Base-by-base conservation (phyloP, 2,329 filamentous ascomycete species). In the Elsinoe australis region DNA sequence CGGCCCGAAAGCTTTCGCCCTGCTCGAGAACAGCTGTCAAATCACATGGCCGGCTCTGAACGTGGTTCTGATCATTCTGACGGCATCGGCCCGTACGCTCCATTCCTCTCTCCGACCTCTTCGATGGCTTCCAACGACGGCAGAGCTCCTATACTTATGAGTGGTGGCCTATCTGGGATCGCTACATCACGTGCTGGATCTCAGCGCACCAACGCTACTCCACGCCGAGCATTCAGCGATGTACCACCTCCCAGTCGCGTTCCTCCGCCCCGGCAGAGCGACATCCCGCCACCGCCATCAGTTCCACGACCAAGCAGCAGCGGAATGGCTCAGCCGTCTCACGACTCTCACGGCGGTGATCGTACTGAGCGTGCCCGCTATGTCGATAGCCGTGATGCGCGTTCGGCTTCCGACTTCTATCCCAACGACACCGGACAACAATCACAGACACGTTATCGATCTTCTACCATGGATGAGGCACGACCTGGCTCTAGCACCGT, bases 131-230 rank as follows among this genome's bases (percentile, higher is more conserved):
- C 32, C 17, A 36, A 32, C 19, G 24, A 38, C 9, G 24, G 31
- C 12, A 21, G 45, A 48, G 19, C 18, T 9, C 45, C 45, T 7
- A 38, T 39, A 7, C 19, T 36, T 4, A 48, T 48, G 45, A 36
- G 31, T 36, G 45, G 32, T 22, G 34, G 34, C n/a, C 18, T 48
- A 2, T 47, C 44, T 9, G 44, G 44, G 18, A 34, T 24, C 29
- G 26, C 44, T 12, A 48, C 39, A 21, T n/a, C 31, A 12, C 39
- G 39, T 21, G 10, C 10, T 9, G 14, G 24, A 5, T 19, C 39
- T 12, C 39, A 44, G 14, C 39, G 39, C 7, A 8, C 39, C 14
- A 6, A 24, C 6, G 39, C 12, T 7, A 7, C n/a, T 5, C 9
- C 14, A 10, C 5, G 14, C 6, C n/a, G 7, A 32, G 12, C 39